phyloP scores from a whole-genome alignment of 2,329 filamentous ascomycete species.

The Colletotrichum orchidophilum region DNA sequence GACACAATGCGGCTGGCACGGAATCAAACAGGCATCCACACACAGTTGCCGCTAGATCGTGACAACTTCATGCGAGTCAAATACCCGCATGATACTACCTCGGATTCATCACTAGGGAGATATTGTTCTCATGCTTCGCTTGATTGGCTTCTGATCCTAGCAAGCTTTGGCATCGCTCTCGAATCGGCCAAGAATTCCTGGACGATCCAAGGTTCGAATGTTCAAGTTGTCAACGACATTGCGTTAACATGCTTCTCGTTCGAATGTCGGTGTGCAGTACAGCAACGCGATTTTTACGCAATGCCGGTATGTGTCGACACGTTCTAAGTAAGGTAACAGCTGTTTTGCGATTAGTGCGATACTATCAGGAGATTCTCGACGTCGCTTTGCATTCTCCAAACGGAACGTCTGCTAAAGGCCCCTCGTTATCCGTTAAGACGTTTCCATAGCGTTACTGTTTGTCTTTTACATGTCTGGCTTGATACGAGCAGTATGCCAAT shows the following conservation, averaged over 20 bases:
- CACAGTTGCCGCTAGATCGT: background rate
- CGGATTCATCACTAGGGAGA: background rate
- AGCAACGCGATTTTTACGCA: background rate
- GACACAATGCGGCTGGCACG: no score
- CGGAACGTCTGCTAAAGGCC: background rate
- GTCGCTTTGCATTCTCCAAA: background rate
- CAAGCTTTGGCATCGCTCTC: background rate
- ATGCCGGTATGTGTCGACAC: background rate
- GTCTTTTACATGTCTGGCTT: background rate
- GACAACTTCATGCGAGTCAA: constrained; percentile 1
- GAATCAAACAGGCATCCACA: background rate
- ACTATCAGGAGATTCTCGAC: background rate
- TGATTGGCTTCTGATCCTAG: constrained; percentile 5
- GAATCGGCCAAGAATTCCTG: background rate
- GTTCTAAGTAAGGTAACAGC: no score
- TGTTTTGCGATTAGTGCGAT: background rate
- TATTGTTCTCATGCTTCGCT: background rate
- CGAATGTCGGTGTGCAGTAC: background rate
- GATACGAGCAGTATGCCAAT: background rate
- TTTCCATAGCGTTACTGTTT: background rate
- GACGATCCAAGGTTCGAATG: background rate
- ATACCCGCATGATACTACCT: constrained; percentile 7
- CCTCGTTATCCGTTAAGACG: background rate
- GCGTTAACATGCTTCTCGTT: background rate
- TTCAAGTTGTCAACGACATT: background rate